These are phyloP conservation scores for Fusarium tuaranense DNA, from an alignment of 2,329 filamentous ascomycete genomes.

Conservation along the genomic window DNA sequence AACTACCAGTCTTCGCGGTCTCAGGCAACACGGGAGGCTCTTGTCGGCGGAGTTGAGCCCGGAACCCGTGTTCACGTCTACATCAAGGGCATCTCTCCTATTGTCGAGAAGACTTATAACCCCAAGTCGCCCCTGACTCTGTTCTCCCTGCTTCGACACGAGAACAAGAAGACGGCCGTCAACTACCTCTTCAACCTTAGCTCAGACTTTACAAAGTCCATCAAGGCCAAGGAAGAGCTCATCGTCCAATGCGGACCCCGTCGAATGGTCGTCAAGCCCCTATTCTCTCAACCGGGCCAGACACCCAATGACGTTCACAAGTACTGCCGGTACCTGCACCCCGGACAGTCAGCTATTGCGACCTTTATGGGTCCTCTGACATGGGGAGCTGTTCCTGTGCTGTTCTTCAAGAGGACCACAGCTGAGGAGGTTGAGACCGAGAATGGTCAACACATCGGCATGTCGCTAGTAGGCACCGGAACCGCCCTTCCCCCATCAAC, in stretches of 20 bases:
- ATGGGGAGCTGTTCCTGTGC: constrained; percentile 90
- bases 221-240: constrained; percentile 93
- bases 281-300: constrained; percentile 90
- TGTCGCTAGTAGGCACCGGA: constrained; percentile 86
- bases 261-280: constrained; percentile 86
- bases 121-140: constrained; percentile 72
- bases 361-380: constrained; percentile 91
- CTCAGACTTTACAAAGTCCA: constrained; percentile 78
- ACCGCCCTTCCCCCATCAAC: constrained; percentile 84
- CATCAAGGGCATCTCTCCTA: constrained; percentile 65
- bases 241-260: constrained; percentile 92
- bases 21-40: constrained; percentile 80
- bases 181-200: constrained; percentile 92
- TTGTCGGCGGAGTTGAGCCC: constrained; percentile 87
- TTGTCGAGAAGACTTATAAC: constrained; percentile 60
- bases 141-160: constrained; percentile 91
- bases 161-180: constrained; percentile 91
- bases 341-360: constrained; percentile 88
- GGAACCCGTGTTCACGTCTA: constrained; percentile 87
- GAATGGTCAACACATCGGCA: constrained; percentile 58
- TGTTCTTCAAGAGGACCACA: constrained; percentile 81
- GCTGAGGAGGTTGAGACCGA: constrained; percentile 57
- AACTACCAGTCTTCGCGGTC: constrained; percentile 90
- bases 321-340: constrained; percentile 91
- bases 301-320: constrained; percentile 98